Evolutionary conservation across 225 moss, liverwort and hornwort genomes (phyloP).

Genomic region (Sphagnum contortum): DNA sequence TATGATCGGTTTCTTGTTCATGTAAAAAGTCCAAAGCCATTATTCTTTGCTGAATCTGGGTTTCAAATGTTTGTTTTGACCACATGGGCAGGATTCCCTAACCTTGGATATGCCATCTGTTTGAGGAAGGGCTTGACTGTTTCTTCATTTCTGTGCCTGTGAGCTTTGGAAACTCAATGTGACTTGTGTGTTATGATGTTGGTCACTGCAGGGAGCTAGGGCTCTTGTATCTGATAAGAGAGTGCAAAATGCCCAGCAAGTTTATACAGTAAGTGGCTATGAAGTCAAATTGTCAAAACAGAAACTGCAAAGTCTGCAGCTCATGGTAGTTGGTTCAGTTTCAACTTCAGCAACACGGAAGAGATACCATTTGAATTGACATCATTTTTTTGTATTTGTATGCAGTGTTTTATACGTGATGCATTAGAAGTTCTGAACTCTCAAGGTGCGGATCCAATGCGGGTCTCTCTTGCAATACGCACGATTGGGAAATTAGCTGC

Average conservation of each 20-base stretch:
- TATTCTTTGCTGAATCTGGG: too few species aligned
- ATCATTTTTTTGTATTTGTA: conserved; percentile 1
- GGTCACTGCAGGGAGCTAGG: conserved; percentile 47
- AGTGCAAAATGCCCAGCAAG: conserved; percentile 48
- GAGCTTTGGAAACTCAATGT: too few species aligned
- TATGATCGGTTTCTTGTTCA: conserved; percentile 71
- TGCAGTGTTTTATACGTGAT: conserved; percentile 61
- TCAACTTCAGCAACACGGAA: too few species aligned
- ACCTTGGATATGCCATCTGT: too few species aligned
- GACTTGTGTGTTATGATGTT: background rate
- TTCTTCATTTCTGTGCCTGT: too few species aligned
- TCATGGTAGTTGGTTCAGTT: too few species aligned
- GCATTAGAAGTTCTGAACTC: conserved; percentile 64
- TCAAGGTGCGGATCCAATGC: conserved; percentile 52
- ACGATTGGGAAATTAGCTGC: conserved; percentile 77
- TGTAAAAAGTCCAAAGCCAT: conserved; percentile 16
- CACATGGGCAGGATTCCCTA: too few species aligned
- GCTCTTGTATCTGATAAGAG: conserved; percentile 61
- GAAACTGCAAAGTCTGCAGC: too few species aligned
- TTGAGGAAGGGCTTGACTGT: too few species aligned
- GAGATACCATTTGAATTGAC: too few species aligned
- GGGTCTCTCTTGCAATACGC: conserved; percentile 64
- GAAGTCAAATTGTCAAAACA: too few species aligned
- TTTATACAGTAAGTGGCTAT: conserved; percentile 48
- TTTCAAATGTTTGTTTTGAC: too few species aligned